A percentile compares a stretch with the other conserved stretches of the same genome.
Conservation (phyloP, 2,329 filamentous ascomycete genomes). For the Fusarium musae region DNA sequence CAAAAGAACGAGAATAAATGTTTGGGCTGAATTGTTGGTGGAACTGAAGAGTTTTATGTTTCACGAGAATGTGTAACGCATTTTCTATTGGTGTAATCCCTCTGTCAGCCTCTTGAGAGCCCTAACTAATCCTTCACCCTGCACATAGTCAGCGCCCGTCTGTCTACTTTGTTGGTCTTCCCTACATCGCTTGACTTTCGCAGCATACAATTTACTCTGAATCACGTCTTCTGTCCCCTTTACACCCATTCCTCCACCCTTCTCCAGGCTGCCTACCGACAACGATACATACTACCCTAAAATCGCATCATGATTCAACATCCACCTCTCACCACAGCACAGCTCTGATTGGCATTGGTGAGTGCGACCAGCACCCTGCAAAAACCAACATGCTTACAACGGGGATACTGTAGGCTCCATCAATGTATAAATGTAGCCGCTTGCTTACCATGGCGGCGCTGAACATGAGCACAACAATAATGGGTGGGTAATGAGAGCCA, state of each 20-base stretch:
- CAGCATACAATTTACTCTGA: not conserved
- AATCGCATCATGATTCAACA: not conserved
- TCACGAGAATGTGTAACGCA: not conserved
- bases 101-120: not conserved
- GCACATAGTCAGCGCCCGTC: not conserved
- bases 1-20: not conserved
- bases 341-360: not conserved
- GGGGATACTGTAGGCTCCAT: not conserved
- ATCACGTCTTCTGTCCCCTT: not conserved
- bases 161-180: not conserved
- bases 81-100: not conserved
- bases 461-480: not conserved
- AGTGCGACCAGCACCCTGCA: not conserved
- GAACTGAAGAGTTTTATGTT: not conserved
- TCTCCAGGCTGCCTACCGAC: accelerated
- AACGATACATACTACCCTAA: accelerated
- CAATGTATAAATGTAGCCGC: not conserved
- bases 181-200: not conserved
- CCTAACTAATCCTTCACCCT: not conserved
- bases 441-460: not conserved
- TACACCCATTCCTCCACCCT: not conserved
- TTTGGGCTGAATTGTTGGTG: not conserved
- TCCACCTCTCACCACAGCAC: not conserved
- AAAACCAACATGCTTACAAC: not conserved
- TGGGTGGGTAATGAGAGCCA: not conserved